A percentile compares a stretch with the other conserved stretches of the same genome.
Evolutionary conservation across 495 filamentous ascomycete species (phyloP).

Genomic region (Beverwykella pulmonaria): DNA sequence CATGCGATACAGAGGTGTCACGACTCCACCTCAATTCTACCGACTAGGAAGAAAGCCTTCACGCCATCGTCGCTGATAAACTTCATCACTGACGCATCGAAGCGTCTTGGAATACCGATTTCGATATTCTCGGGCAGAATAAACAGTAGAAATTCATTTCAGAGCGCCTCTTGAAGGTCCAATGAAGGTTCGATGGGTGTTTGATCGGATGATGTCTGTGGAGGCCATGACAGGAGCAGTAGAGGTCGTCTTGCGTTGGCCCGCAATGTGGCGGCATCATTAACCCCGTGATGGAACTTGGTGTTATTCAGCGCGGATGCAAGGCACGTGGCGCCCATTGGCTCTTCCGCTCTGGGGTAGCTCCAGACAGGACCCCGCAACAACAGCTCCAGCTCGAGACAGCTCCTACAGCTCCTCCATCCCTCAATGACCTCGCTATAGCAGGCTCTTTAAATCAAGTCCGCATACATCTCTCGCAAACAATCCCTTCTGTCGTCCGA

Average conservation of each 20-base stretch:
- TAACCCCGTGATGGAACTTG: too few relatives aligned
- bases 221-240: background rate
- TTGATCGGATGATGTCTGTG: background rate
- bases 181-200: background rate
- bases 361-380: background rate
- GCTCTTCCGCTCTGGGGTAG: background rate
- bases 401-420: background rate
- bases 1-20: constrained; percentile 5
- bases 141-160: background rate
- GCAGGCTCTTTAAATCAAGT: background rate
- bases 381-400: constrained; percentile 28
- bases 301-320: constrained; percentile 7
- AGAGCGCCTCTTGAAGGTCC: constrained; percentile 7
- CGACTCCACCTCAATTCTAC: constrained; percentile 15
- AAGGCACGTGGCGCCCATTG: constrained; percentile 30
- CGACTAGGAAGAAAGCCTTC: constrained; percentile 11
- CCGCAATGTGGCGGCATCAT: too few relatives aligned
- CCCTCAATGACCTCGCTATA: constrained; percentile 11
- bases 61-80: constrained; percentile 11
- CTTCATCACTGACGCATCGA: constrained; percentile 20
- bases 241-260: too few relatives aligned
- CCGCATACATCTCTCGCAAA: background rate
- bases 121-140: background rate
- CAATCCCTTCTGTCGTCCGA: background rate
- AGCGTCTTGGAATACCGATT: constrained; percentile 12